Percentiles rank a stretch among this genome's conserved stretches.
phyloP scores from a whole-genome alignment of 2,329 filamentous ascomycete species.

The Fusarium pseudocircinatum region DNA sequence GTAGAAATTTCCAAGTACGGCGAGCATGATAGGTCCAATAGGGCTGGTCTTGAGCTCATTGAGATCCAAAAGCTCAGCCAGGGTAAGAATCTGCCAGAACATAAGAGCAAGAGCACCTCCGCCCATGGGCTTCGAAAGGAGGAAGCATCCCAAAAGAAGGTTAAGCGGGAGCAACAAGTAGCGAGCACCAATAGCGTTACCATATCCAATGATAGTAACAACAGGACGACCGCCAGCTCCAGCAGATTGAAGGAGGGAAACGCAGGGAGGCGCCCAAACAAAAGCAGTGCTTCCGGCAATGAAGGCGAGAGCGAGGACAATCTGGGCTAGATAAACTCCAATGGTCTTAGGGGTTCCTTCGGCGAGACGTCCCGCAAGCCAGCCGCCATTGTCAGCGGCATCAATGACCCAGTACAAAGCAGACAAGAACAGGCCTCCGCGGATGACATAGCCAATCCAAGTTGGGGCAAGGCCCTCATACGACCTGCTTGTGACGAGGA shows the following conservation, averaged over 20 bases:
- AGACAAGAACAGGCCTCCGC: constrained; percentile 76
- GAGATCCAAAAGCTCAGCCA: constrained; percentile 71
- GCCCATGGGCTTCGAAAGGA: constrained; percentile 95
- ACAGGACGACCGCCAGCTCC: constrained; percentile 57
- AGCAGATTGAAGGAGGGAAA: constrained; percentile 73
- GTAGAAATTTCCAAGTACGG: constrained; percentile 89
- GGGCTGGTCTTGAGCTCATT: constrained; percentile 70
- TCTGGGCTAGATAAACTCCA: constrained; percentile 81
- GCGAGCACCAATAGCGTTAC: constrained; percentile 90
- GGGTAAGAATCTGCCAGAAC: constrained; percentile 87
- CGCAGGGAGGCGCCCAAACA: constrained; percentile 84
- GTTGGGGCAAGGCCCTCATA: constrained; percentile 86
- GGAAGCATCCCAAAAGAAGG: constrained; percentile 77
- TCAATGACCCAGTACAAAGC: constrained; percentile 91
- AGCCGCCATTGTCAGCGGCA: constrained; percentile 85
- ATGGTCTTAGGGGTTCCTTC: constrained; percentile 74
- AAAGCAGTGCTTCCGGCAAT: constrained; percentile 88
- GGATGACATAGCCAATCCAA: constrained; percentile 86
- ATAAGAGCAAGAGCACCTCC: constrained; percentile 83
- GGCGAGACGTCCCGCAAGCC: constrained; percentile 69
- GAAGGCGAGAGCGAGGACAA: constrained; percentile 80
- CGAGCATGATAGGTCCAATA: constrained; percentile 86
- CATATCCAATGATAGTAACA: constrained; percentile 88
- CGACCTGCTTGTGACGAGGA: constrained; percentile 82
- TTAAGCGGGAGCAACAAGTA: constrained; percentile 87